Percentiles rank a stretch among this genome's conserved stretches.
Evolutionary conservation across 2,329 filamentous ascomycete genomes (phyloP).

Genomic region (Aspergillus thermomutatus): DNA sequence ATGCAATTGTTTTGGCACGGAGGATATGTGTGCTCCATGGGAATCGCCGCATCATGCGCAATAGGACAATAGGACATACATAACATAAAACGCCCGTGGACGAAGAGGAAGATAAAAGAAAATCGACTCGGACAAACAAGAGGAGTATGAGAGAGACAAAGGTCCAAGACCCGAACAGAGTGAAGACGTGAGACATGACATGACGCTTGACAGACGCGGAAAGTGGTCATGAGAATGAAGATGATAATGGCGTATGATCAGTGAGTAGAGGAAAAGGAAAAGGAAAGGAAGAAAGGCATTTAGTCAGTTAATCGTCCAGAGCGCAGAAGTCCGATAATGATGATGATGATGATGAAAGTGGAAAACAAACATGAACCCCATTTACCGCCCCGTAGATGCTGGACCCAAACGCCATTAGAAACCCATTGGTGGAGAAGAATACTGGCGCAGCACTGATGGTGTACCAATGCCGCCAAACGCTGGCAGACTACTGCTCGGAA

Average conservation of each 20-base stretch:
- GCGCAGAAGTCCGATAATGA: background rate
- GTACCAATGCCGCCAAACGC: slow-evolving; percentile 37
- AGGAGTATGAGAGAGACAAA: slow-evolving; percentile 12
- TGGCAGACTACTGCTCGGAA: slow-evolving; percentile 45
- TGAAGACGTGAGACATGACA: slow-evolving; percentile 17
- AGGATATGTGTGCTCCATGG: slow-evolving; percentile 25
- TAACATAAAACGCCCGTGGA: slow-evolving; percentile 14
- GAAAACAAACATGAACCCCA: background rate
- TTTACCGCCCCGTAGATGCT: background rate
- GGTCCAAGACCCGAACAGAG: slow-evolving; percentile 10
- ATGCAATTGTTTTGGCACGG: slow-evolving; percentile 32
- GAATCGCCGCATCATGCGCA: slow-evolving; percentile 35
- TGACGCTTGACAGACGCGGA: slow-evolving; percentile 12
- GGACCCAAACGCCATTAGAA: slow-evolving; percentile 28
- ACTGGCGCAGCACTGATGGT: slow-evolving; percentile 35
- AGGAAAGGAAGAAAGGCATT: background rate
- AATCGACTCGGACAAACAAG: slow-evolving; percentile 16
- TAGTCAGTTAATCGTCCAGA: background rate
- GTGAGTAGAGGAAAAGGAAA: background rate
- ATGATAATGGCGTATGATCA: background rate
- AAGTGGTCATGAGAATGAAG: background rate
- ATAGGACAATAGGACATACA: slow-evolving; percentile 11
- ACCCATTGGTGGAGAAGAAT: slow-evolving; percentile 35
- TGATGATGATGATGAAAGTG: background rate
- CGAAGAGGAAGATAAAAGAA: slow-evolving; percentile 15